A percentile compares a stretch with the other conserved stretches of the same genome.
These are phyloP conservation scores for Melaleuca alternifolia DNA, from an alignment of 345 rosid species.

Conservation along the genomic window DNA sequence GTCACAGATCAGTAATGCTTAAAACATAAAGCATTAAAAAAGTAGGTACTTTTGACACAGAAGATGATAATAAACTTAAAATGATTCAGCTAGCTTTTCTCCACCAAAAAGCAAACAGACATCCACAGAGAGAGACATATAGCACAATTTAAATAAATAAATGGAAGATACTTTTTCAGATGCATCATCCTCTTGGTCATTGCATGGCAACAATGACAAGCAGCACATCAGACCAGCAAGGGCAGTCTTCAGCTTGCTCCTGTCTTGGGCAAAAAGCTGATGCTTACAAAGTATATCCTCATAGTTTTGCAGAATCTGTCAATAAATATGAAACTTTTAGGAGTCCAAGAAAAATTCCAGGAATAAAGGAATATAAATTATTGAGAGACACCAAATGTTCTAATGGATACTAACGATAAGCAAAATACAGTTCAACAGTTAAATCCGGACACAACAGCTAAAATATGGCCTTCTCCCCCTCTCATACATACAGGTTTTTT, in stretches of 20 bases:
- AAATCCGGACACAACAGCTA: not conserved
- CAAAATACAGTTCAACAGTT: not conserved
- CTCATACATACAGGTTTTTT: not conserved
- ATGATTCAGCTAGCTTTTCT: not conserved
- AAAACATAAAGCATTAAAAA: not conserved
- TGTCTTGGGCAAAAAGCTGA: conserved; percentile 61
- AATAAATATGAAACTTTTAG: not conserved
- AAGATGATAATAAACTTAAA: not conserved
- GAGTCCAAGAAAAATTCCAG: not conserved
- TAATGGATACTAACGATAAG: not conserved
- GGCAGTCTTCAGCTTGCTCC: conserved; percentile 51
- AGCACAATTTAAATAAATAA: not conserved
- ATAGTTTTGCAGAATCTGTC: conserved; percentile 75
- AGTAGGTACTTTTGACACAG: not conserved
- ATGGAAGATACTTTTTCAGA: conserved; percentile 28
- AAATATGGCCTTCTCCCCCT: not conserved
- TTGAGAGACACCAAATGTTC: not conserved
- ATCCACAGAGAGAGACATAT: not conserved
- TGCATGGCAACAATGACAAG: conserved; percentile 52
- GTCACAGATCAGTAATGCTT: not conserved
- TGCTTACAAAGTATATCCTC: conserved; percentile 53
- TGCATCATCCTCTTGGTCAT: conserved; percentile 20
- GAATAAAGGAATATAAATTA: not conserved
- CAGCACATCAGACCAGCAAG: conserved; percentile 70
- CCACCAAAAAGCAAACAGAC: not conserved